phyloP scores from a whole-genome alignment of 2,329 filamentous ascomycete species.

The Hypoxylon sp. region DNA sequence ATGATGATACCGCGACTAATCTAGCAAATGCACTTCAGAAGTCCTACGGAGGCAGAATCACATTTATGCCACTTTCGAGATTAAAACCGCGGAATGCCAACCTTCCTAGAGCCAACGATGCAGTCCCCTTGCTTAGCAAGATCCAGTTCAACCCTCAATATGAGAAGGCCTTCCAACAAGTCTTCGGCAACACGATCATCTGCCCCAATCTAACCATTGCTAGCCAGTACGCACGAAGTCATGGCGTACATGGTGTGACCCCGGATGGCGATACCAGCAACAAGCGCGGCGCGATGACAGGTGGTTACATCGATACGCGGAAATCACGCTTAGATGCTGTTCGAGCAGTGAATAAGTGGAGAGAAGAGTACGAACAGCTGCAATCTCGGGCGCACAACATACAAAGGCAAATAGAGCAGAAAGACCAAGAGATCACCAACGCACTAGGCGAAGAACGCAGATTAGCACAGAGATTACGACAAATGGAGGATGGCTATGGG shows the following conservation, averaged over 20 bases:
- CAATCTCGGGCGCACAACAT: conserved; percentile 71
- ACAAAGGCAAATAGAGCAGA: conserved; percentile 73
- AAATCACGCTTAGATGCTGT: conserved; percentile 89
- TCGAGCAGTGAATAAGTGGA: conserved; percentile 76
- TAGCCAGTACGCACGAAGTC: conserved; percentile 89
- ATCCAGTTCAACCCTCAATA: conserved; percentile 79
- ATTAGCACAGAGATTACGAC: conserved; percentile 77
- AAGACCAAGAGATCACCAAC: conserved; percentile 88
- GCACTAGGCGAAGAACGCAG: conserved; percentile 87
- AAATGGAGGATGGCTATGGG: conserved; percentile 83
- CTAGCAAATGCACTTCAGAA: conserved; percentile 82
- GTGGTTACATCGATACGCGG: conserved; percentile 88
- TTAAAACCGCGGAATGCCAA: conserved; percentile 75
- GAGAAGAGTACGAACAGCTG: conserved; percentile 76
- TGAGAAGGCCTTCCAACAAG: conserved; percentile 88
- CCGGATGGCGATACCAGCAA: conserved; percentile 94
- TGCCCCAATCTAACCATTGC: conserved; percentile 90
- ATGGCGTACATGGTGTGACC: conserved; percentile 91
- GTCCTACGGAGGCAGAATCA: conserved; percentile 84
- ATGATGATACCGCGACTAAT: conserved; percentile 83
- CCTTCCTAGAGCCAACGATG: conserved; percentile 85
- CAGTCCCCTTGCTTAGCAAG: conserved; percentile 85
- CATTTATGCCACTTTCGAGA: conserved; percentile 92
- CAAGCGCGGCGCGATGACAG: conserved; percentile 93
- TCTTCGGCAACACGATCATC: conserved; percentile 94